Evolutionary conservation across 768 basidiomycete genomes (phyloP).

Genomic region (Thelephora aurantiotincta): DNA sequence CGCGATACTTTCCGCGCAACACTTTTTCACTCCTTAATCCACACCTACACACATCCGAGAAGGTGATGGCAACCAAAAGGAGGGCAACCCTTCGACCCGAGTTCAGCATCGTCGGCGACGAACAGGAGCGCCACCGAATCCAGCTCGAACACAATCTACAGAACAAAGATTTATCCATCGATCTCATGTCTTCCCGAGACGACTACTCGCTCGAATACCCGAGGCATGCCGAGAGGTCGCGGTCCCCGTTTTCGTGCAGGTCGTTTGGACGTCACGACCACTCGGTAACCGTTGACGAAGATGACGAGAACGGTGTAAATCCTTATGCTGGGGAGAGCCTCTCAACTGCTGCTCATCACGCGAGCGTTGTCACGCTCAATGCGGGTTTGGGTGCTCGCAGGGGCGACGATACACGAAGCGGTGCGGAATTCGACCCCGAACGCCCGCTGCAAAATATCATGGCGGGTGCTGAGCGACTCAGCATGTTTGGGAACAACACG

Average conservation of each 20-base stretch:
- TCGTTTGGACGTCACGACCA: slow-evolving; percentile 49
- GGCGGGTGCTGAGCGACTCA: slow-evolving; percentile 41
- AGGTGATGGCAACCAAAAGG: too few species aligned
- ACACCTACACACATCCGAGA: too few species aligned
- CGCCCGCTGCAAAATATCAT: slow-evolving; percentile 64
- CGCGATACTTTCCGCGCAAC: too few species aligned
- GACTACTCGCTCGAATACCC: slow-evolving; percentile 50
- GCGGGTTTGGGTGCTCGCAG: slow-evolving; percentile 58
- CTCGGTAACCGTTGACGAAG: slow-evolving; percentile 23
- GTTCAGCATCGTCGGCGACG: slow-evolving; percentile 52
- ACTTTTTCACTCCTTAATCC: too few species aligned
- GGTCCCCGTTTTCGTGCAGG: slow-evolving; percentile 36
- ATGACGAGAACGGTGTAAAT: slow-evolving; percentile 47
- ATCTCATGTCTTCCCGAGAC: slow-evolving; percentile 41
- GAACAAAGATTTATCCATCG: slow-evolving; percentile 50
- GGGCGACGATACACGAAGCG: slow-evolving; percentile 44
- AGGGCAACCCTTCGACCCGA: slow-evolving; percentile 14
- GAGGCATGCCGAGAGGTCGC: slow-evolving; percentile 44
- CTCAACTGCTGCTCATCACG: slow-evolving; percentile 83
- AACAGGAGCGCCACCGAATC: slow-evolving; percentile 63
- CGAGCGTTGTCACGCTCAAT: slow-evolving; percentile 73
- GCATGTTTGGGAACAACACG: slow-evolving; percentile 39
- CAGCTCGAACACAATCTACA: slow-evolving; percentile 70
- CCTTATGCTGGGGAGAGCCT: slow-evolving; percentile 54
- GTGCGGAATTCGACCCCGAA: slow-evolving; percentile 79